Base-by-base conservation (phyloP, 257 asterid genomes). In the Fraxinus cuspidata region DNA sequence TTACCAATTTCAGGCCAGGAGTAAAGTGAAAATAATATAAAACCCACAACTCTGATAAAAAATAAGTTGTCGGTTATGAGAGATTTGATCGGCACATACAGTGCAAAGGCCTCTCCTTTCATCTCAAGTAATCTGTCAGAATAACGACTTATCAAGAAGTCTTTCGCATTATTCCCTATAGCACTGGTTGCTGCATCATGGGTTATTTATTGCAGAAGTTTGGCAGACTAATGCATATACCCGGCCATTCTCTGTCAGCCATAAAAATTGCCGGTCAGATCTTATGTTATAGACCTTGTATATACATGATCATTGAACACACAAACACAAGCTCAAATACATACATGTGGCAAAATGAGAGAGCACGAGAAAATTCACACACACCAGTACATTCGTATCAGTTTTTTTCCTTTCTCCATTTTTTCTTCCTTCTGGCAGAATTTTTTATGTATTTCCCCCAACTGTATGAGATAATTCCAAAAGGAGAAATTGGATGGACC, bases 61-160 rank as follows among this genome's bases (percentile, higher is more conserved):
- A 29, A 29, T 29, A 29, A 29, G 31, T 29, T 29, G 31, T 29
- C 2, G 2, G 2, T 29, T 29, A 29, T 76, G 12, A 40, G 66
- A 73, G 63, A 58, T 44, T 78, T 11, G 38, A 74, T 40, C 71
- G 74, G 82, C 38, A 82, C 96, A 74, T 84, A 95, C 99, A 88
- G 76, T 81, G 87, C 86, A 89, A 49, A 95, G 34, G 92, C 95
- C 86, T 91, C 93, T 81, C 92, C 98, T 86, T 91, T 95, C 94
- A 93, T 85, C 94, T 91, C 87, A 80, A 91, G 88, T 77, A 93
- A 84, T 79, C 80, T 87, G 81, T 95, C 99, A 4, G 98, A 95
- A 81, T 84, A 89, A 77, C 87, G 86, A 85, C 99, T 89, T 70
- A 88, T 83, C 34, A 84, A 81, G 83, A 90, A 81, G 76, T 93